These are phyloP conservation scores for Plasmodium gallinaceum DNA, from an alignment of 169 alveolate genomes.

Conservation along the genomic window DNA sequence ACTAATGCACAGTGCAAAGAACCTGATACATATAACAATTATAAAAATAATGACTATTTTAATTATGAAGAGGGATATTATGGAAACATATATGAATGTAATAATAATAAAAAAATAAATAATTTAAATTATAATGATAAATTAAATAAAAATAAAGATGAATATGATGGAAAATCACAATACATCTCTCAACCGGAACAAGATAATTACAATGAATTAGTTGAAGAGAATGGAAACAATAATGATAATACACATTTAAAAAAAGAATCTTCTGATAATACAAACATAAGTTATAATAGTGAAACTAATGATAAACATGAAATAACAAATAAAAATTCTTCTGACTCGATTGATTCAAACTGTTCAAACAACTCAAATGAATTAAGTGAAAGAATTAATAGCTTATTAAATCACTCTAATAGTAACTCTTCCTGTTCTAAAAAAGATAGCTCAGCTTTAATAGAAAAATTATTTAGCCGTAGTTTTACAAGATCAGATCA, in stretches of 20 bases:
- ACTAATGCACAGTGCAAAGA: background rate
- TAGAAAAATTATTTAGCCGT: slow-evolving; percentile 48
- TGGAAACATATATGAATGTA: background rate
- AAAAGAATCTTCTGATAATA: background rate
- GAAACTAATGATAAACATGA: background rate
- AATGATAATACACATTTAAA: background rate
- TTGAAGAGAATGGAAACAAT: background rate
- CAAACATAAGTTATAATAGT: background rate
- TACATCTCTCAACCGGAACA: background rate
- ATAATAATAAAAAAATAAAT: background rate
- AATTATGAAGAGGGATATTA: background rate
- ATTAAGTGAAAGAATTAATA: slow-evolving; percentile 69
- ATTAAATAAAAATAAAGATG: background rate
- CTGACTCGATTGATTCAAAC: slow-evolving; percentile 9
- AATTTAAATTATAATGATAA: background rate
- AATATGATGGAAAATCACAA: background rate
- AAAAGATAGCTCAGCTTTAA: slow-evolving; percentile 40
- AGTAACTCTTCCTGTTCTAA: slow-evolving; percentile 23
- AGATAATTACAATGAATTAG: background rate
- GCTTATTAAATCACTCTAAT: slow-evolving; percentile 35
- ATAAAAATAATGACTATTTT: background rate
- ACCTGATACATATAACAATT: background rate
- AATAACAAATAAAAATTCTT: background rate
- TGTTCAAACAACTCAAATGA: slow-evolving; percentile 21
- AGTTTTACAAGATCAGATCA: slow-evolving; percentile 58